phyloP scores from a whole-genome alignment of 352 stramenopile species.

The Pythium biforme region DNA sequence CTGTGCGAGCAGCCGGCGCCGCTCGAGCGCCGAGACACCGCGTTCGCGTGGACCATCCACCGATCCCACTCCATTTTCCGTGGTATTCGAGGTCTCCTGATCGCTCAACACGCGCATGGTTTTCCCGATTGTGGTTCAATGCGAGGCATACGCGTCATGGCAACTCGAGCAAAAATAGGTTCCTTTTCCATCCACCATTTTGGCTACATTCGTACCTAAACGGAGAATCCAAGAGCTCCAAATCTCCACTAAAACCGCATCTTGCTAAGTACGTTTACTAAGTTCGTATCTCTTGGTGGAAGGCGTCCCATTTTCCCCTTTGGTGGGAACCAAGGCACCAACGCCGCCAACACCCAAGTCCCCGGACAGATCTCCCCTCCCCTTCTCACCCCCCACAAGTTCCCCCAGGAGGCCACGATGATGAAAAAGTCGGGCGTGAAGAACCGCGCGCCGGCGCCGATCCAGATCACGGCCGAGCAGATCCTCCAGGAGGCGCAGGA shows the following conservation, averaged over 20 bases:
- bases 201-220: slow-evolving; percentile 10
- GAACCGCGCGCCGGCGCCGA: slow-evolving; percentile 97
- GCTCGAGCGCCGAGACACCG: background rate
- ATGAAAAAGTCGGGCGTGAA: slow-evolving; percentile 93
- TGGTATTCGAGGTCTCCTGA: background rate
- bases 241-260: background rate
- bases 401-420: slow-evolving; percentile 27
- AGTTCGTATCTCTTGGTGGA: slow-evolving; percentile 18
- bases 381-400: background rate
- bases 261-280: background rate
- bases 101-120: background rate
- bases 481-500: slow-evolving; percentile 94
- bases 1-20: slow-evolving; percentile 12
- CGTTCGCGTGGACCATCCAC: background rate
- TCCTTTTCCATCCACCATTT: too few species aligned
- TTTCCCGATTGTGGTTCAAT: too few species aligned
- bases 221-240: background rate
- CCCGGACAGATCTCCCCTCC: background rate
- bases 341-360: too few species aligned
- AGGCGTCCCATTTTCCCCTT: background rate
- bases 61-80: background rate
- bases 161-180: too few species aligned
- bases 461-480: slow-evolving; percentile 99
- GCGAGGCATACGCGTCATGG: too few species aligned
- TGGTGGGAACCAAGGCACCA: background rate